These are phyloP conservation scores for Xerocomus brunneocitrinus DNA, from an alignment of 768 basidiomycete genomes.

Conservation along the genomic window DNA sequence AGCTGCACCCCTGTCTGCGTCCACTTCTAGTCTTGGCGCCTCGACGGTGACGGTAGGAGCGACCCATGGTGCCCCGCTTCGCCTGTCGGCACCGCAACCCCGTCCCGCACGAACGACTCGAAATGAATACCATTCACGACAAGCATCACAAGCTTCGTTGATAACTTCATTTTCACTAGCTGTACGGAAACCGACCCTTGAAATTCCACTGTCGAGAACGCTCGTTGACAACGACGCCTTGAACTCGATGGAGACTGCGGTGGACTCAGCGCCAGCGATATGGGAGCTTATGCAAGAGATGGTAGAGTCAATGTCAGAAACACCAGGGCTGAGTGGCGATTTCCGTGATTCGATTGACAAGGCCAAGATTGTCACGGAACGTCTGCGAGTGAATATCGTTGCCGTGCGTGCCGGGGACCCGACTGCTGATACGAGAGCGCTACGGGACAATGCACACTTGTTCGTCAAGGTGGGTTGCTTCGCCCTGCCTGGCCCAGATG, in stretches of 20 bases:
- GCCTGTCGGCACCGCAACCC: conserved; percentile 12
- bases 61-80: conserved; percentile 3
- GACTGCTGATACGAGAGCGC: conserved; percentile 50
- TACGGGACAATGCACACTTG: conserved; percentile 73
- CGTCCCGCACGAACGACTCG: conserved; percentile 10
- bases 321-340: conserved; percentile 38
- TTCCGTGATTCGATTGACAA: conserved; percentile 51
- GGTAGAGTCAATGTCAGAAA: conserved; percentile 54
- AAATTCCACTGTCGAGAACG: conserved; percentile 52
- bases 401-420: conserved; percentile 54
- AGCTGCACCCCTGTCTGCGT: conserved; percentile 34
- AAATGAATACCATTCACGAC: conserved; percentile 35
- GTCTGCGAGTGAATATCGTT: conserved; percentile 55
- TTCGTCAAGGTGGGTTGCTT: conserved; percentile 69
- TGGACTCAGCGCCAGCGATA: conserved; percentile 68
- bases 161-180: conserved; percentile 35
- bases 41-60: conserved; percentile 2
- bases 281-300: conserved; percentile 58
- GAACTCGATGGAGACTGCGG: conserved; percentile 71
- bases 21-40: conserved; percentile 17
- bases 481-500: not conserved
- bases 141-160: conserved; percentile 42
- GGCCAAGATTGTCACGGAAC: conserved; percentile 62
- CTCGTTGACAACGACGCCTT: conserved; percentile 76
- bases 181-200: conserved; percentile 35